phyloP scores from a whole-genome alignment of 108 stramenopile genomes.

The Mediolabrus comicus region DNA sequence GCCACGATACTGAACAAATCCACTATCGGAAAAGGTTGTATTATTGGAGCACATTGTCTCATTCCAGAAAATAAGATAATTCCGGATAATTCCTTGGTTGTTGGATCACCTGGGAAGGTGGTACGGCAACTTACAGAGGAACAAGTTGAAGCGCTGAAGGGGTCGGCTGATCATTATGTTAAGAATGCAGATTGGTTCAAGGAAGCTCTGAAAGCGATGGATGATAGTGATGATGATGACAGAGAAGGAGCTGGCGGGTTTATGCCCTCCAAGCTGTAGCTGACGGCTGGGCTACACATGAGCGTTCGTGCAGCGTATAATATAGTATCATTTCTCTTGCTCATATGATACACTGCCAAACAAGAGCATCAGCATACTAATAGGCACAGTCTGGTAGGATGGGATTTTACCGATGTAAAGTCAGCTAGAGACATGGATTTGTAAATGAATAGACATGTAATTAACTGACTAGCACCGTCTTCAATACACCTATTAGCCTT shows the following conservation, averaged over 20 bases:
- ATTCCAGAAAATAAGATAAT: conserved; percentile 46
- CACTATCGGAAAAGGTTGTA: conserved; percentile 43
- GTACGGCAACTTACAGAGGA: conserved; percentile 41
- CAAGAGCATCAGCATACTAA: too few relatives aligned
- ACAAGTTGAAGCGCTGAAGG: conserved; percentile 41
- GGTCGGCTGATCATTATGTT: conserved; percentile 44
- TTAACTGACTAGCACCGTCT: too few relatives aligned
- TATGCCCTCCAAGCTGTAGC: not conserved
- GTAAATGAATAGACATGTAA: too few relatives aligned
- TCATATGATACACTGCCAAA: too few relatives aligned
- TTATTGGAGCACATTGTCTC: conserved; percentile 45
- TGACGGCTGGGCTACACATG: not conserved
- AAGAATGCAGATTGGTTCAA: conserved; percentile 36
- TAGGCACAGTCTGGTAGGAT: too few relatives aligned
- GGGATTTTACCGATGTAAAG: too few relatives aligned
- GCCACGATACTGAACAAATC: conserved; percentile 48
- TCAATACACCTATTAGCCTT: too few relatives aligned
- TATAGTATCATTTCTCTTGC: too few relatives aligned
- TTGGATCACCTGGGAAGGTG: conserved; percentile 39
- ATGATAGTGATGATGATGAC: conserved; percentile 12
- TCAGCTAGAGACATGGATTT: too few relatives aligned
- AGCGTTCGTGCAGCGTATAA: too few relatives aligned
- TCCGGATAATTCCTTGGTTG: conserved; percentile 45
- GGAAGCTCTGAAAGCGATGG: conserved; percentile 12
- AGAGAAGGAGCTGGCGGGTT: not conserved